Conservation (phyloP, 257 asterid genomes). For the Coffea eugenioides region DNA sequence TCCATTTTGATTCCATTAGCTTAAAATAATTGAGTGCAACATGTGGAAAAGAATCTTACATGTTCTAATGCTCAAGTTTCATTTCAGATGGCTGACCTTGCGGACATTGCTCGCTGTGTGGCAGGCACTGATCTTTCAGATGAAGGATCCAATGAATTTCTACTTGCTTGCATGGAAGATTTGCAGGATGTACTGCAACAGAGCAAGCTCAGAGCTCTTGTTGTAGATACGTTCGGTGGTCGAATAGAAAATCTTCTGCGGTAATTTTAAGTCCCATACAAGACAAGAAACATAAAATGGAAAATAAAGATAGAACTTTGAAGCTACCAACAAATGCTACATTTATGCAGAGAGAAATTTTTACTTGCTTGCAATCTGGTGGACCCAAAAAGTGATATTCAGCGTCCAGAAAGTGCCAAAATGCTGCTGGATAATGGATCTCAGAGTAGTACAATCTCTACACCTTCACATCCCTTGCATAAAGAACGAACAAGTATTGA, state of each 20-base stretch:
- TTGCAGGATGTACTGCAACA: constrained; percentile 72
- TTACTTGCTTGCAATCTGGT: constrained; percentile 74
- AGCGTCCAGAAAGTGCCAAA: constrained; percentile 61
- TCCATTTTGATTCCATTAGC: not conserved
- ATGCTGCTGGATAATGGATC: constrained; percentile 60
- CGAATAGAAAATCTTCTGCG: constrained; percentile 82
- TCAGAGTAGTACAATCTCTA: constrained; percentile 72
- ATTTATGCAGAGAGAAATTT: constrained; percentile 78
- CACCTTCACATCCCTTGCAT: constrained; percentile 67
- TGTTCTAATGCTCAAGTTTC: constrained; percentile 22
- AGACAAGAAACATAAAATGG: constrained; percentile 6
- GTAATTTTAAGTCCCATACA: constrained; percentile 39
- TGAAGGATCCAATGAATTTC: constrained; percentile 69
- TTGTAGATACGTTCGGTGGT: constrained; percentile 86
- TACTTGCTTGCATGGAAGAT: constrained; percentile 84
- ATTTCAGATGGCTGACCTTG: constrained; percentile 78
- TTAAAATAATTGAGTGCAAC: not conserved
- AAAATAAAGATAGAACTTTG: constrained; percentile 18
- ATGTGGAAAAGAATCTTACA: constrained; percentile 3
- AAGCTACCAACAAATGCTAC: constrained; percentile 28
- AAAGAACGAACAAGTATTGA: constrained; percentile 84
- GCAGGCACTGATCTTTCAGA: constrained; percentile 68
- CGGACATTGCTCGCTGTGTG: constrained; percentile 80
- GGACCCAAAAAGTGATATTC: constrained; percentile 48
- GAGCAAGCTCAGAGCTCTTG: constrained; percentile 76